These are phyloP conservation scores for Fusarium verrucosum DNA, from an alignment of 2,329 filamentous ascomycete species.

Conservation along the genomic window DNA sequence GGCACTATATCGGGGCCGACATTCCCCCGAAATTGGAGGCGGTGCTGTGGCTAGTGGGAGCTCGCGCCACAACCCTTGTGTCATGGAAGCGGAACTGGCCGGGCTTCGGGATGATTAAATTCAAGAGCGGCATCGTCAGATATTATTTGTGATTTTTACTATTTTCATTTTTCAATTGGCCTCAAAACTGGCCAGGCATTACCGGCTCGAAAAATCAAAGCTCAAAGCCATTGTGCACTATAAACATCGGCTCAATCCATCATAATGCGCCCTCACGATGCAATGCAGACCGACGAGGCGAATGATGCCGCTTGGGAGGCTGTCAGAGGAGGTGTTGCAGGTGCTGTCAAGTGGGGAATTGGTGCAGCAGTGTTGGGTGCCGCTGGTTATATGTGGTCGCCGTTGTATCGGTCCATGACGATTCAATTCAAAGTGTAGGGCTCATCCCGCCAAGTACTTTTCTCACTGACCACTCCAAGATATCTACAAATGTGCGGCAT, in stretches of 20 bases:
- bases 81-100: slow-evolving; percentile 35
- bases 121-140: slow-evolving; percentile 28
- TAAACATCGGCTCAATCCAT: background rate
- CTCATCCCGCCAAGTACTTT: background rate
- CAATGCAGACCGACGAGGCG: slow-evolving; percentile 71
- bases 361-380: slow-evolving; percentile 69
- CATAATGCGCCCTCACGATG: slow-evolving; percentile 52
- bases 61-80: slow-evolving; percentile 26
- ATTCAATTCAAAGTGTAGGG: slow-evolving; percentile 81
- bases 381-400: slow-evolving; percentile 70
- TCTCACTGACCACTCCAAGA: slow-evolving; percentile 53
- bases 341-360: slow-evolving; percentile 78
- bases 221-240: background rate
- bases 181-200: no score
- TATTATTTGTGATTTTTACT: slow-evolving; percentile 5
- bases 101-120: slow-evolving; percentile 23
- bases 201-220: no score
- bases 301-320: slow-evolving; percentile 77
- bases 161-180: background rate
- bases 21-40: slow-evolving; percentile 17
- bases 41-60: slow-evolving; percentile 14
- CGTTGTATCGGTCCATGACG: slow-evolving; percentile 76
- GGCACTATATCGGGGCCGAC: slow-evolving; percentile 27
- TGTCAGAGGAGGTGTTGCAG: slow-evolving; percentile 70
- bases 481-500: slow-evolving; percentile 88